These are phyloP conservation scores for Penicillium canescens DNA, from an alignment of 495 filamentous ascomycete species.

Conservation along the genomic window DNA sequence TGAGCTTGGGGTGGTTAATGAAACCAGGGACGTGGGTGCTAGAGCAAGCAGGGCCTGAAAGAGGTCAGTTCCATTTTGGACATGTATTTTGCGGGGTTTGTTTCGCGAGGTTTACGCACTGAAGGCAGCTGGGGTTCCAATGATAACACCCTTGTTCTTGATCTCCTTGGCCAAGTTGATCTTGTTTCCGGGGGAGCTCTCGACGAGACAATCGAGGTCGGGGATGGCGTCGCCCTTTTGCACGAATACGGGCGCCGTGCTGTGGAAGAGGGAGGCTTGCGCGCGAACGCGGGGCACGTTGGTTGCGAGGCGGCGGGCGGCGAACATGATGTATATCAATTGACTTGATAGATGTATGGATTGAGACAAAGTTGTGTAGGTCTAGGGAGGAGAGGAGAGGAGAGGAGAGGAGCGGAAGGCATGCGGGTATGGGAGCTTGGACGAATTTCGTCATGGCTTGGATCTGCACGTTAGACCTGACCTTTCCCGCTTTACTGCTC, in stretches of 20 bases:
- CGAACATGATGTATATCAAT: conserved; percentile 36
- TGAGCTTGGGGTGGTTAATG: conserved; percentile 70
- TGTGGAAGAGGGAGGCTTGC: conserved; percentile 49
- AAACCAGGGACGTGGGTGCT: conserved; percentile 79
- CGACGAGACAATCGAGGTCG: conserved; percentile 59
- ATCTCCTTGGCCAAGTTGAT: conserved; percentile 81
- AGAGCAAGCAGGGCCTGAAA: conserved; percentile 69
- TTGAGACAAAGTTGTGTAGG: neutral
- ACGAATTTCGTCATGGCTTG: conserved; percentile 1
- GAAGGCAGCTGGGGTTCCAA: conserved; percentile 91
- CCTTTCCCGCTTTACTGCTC: neutral
- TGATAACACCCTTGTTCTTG: conserved; percentile 70
- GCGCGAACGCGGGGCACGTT: conserved; percentile 34
- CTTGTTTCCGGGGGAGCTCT: conserved; percentile 72
- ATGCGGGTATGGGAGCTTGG: neutral
- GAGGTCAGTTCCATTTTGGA: conserved; percentile 6
- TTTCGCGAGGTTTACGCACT: conserved; percentile 45
- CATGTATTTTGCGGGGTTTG: neutral
- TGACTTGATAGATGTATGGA: neutral
- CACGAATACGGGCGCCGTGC: conserved; percentile 54
- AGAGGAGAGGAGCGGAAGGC: neutral
- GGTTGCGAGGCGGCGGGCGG: conserved; percentile 41
- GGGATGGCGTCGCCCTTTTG: conserved; percentile 65
- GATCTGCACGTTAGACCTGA: neutral
- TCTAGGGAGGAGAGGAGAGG: neutral